Base-by-base conservation (phyloP, 129 eudicot genomes). In the Arctium minus region DNA sequence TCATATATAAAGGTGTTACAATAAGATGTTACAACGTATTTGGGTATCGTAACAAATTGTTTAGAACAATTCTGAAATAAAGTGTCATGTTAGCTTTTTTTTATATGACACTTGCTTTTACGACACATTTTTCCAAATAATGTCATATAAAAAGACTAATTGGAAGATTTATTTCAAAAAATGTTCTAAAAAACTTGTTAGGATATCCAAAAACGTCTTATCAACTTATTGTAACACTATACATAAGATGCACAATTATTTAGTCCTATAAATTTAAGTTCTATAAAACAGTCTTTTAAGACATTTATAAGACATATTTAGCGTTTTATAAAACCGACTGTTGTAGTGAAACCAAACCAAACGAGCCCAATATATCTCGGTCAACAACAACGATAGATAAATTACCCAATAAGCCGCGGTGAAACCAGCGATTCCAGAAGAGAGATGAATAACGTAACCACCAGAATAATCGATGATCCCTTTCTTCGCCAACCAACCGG, bases 401-500 rank as follows among this genome's bases (percentile, higher is more conserved):
- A 3, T 78, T 89, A 92, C 97, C 97, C 97, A 93, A 79, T 81
- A 93, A 37, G 95, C 97, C 0, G 93, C 93, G 0, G 95, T 93
- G 75, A 90, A 89, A 9, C 97, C 95, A 15, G 97, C 97, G 5
- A 93, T 92, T 9, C 97, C 97, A 2, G 97, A 91, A 12, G 97
- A 90, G 27, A 93, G 91, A 78, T 93, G 95, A 81, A 93, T 93
- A 5, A 93, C 97, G 79, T 73, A 93, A 27, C 97, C 97, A 18
- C 97, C 97, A 1, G 97, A 90, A 70, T 87, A 93, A 32, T 93
- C 97, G n/a, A 93, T 90, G 3, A 93, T 64, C 4, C 97, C 97
- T 88, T 40, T 86, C 35, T 74, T 81, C 6, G 81, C 76, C 77
- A 93, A 56, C 97, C 97, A 91, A 1, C 97, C 97, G 4, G 29